Percentiles rank a stretch among this genome's conserved stretches.
These are phyloP conservation scores for Pistacia integerrima DNA, from an alignment of 345 rosid species.

Conservation along the genomic window DNA sequence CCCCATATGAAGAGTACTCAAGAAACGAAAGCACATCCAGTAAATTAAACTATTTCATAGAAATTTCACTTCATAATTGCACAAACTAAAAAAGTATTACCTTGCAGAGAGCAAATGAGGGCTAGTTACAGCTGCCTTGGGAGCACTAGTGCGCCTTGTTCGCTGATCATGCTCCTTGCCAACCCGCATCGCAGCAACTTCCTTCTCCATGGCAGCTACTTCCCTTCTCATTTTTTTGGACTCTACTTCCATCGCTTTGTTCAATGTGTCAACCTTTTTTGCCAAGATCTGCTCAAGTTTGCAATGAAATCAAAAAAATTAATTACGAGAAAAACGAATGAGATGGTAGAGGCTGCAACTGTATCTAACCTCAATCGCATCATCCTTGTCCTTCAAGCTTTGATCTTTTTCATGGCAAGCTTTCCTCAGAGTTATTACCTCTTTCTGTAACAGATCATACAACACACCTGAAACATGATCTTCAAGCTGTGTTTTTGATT, in stretches of 20 bases:
- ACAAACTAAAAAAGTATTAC: conserved; percentile 18
- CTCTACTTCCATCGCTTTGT: conserved; percentile 98
- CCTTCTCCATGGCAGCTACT: conserved; percentile 98
- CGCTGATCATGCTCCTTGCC: conserved; percentile 74
- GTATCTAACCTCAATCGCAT: conserved; percentile 85
- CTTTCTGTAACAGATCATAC: conserved; percentile 89
- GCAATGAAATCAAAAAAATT: conserved; percentile 14
- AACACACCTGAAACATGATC: conserved; percentile 76
- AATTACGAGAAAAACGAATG: neutral
- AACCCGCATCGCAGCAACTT: conserved; percentile 95
- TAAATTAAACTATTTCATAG: neutral
- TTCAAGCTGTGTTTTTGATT: conserved; percentile 27
- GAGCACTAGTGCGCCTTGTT: conserved; percentile 36
- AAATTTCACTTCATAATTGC: neutral
- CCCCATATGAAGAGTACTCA: neutral
- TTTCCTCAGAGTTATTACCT: conserved; percentile 78
- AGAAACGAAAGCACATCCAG: neutral
- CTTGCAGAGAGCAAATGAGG: conserved; percentile 35
- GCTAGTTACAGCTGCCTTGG: conserved; percentile 34
- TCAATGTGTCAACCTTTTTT: conserved; percentile 92
- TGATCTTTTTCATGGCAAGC: conserved; percentile 93
- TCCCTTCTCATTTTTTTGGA: conserved; percentile 99
- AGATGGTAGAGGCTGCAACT: conserved; percentile 17
- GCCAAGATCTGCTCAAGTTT: conserved; percentile 71
- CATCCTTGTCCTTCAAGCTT: conserved; percentile 92